Evolutionary conservation across 2,329 filamentous ascomycete genomes (phyloP).

Genomic region (Helotiales sp.): DNA sequence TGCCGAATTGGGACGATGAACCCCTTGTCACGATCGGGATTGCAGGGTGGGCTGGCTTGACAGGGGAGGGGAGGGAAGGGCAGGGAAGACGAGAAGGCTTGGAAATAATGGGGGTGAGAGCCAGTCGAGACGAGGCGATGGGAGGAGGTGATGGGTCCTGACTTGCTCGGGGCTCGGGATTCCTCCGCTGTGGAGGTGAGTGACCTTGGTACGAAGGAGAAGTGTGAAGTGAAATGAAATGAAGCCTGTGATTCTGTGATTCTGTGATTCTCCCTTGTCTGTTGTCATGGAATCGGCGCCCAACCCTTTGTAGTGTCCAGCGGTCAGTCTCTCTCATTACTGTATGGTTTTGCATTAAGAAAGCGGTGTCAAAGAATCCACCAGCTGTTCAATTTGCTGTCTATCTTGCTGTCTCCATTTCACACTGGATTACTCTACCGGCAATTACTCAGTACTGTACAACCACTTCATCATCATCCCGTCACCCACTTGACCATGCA

Average conservation of each 20-base stretch:
- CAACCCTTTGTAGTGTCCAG: too few relatives aligned
- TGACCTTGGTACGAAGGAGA: too few relatives aligned
- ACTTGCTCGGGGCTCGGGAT: background rate
- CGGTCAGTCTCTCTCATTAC: background rate
- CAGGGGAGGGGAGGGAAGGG: background rate
- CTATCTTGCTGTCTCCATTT: background rate
- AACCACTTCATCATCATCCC: background rate
- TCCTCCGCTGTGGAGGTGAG: background rate
- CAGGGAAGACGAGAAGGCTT: background rate
- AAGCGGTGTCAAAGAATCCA: background rate
- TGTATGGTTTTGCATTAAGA: background rate
- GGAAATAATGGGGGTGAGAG: background rate
- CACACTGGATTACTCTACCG: background rate
- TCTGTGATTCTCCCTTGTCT: background rate
- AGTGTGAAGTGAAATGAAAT: too few relatives aligned
- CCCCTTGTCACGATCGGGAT: background rate
- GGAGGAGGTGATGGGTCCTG: background rate
- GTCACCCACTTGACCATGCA: background rate
- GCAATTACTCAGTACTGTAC: background rate
- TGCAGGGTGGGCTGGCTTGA: background rate
- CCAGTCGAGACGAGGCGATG: too few relatives aligned
- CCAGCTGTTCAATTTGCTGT: background rate
- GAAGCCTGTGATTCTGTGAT: background rate
- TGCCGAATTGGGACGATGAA: background rate
- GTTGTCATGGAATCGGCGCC: too few relatives aligned